Conservation (phyloP, 495 filamentous ascomycete genomes). For the Zalerion maritima region DNA sequence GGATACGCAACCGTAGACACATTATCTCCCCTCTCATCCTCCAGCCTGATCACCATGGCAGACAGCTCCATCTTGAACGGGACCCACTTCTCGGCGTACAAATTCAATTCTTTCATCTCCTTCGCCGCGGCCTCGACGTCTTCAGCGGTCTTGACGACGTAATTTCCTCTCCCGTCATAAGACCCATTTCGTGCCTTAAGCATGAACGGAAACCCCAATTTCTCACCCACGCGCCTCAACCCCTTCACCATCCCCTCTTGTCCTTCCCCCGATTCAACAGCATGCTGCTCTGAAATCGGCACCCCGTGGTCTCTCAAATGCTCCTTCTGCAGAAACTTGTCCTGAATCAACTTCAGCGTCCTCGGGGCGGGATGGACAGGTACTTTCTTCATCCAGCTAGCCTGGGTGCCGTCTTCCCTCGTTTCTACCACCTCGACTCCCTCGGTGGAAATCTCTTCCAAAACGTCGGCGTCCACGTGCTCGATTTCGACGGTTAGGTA, state of each 20-base stretch:
- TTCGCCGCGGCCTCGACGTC: slow-evolving; percentile 58
- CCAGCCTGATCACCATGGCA: slow-evolving; percentile 88
- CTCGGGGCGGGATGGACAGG: slow-evolving; percentile 76
- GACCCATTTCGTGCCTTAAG: slow-evolving; percentile 84
- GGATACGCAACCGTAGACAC: slow-evolving; percentile 57
- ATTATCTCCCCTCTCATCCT: slow-evolving; percentile 43
- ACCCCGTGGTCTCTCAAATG: slow-evolving; percentile 54
- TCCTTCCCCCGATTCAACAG: slow-evolving; percentile 35
- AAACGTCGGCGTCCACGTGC: slow-evolving; percentile 85
- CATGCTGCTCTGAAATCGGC: slow-evolving; percentile 53
- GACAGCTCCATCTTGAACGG: slow-evolving; percentile 76
- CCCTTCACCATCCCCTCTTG: slow-evolving; percentile 41
- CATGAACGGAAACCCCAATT: slow-evolving; percentile 82
- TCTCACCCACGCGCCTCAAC: slow-evolving; percentile 45
- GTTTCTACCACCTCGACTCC: slow-evolving; percentile 31
- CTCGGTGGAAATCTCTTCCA: slow-evolving; percentile 61
- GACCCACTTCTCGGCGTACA: slow-evolving; percentile 90
- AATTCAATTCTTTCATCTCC: slow-evolving; percentile 49
- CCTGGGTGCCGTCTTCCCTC: slow-evolving; percentile 21
- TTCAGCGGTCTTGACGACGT: slow-evolving; percentile 47
- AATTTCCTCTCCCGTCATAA: slow-evolving; percentile 92
- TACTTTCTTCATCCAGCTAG: slow-evolving; percentile 25
- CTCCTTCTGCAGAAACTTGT: slow-evolving; percentile 88
- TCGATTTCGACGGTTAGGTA: slow-evolving; percentile 95
- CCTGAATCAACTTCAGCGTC: slow-evolving; percentile 84